Base-by-base conservation (phyloP, 108 stramenopile genomes). In the Cafeteria roenbergensis region DNA sequence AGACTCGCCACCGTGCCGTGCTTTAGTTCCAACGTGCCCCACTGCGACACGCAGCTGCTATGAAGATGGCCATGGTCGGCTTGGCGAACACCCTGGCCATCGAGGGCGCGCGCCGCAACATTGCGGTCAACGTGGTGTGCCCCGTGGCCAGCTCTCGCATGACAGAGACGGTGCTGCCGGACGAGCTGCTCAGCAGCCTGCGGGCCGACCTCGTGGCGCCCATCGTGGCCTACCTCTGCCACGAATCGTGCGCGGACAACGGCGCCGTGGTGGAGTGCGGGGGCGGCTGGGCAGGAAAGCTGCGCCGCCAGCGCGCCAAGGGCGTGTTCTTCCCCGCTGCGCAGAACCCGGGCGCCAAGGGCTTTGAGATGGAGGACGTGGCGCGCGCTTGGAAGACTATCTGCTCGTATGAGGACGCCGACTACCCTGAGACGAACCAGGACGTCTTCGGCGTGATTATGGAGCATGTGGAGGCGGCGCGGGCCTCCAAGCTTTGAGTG, bases 141-240 rank as follows among this genome's bases (percentile, higher is more conserved):
- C 73, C 73, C 0, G 37, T 74, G 0, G 73, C 73, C 17, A 61
- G 55, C 53, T 63, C 64, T 2, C 57, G 67, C 27, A 74, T 74
- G 69, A 74, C 73, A 26, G 73, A 51, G 28, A 74, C 57, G 14
- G 60, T 74, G 28, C 52, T 74, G 55, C 58, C 73, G 17, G 51
- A 35, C 32, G 73, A 74, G 21, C 37, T 74, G 34, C 34, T 74
- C 26, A 38, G 52, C 17, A 31, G 53, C 22, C 69, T 74, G 32
- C 26, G 63, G 29, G 69, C 73, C 1, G 73, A 63, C 28, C 38
- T 51, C 8, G 73, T 68, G 1, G 73, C 69, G 8, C 73, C 73
- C 12, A 64, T 70, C 34, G 73, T 74, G 26, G 69, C 69, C n/a
- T 68, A 35, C 51, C 73, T 74, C 38, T 27, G 51, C 21, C 68